Base-by-base conservation (phyloP, 495 filamentous ascomycete species). In the Podospora fimiseda region DNA sequence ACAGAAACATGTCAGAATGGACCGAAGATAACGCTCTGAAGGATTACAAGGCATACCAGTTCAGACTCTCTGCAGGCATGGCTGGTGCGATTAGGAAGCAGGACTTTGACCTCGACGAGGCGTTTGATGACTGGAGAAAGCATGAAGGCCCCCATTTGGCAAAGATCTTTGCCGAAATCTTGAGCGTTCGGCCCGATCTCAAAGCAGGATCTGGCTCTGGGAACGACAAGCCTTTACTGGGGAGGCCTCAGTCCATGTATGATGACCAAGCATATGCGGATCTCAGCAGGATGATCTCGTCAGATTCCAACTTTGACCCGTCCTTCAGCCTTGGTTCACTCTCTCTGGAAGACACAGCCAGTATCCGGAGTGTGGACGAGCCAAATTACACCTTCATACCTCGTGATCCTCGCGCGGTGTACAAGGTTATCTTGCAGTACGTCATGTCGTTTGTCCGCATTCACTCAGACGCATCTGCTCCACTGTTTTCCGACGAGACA, bases 11-110 rank as follows among this genome's bases (percentile, higher is more conserved):
- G 59, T 70, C 80, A 4, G 62, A 74, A 0, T 99, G 94, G 94
- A 96, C 89, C 3, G 92, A 94, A 61, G 86, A 89, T 64, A 87
- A 90, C 24, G 91, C 91, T 7, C 70, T 99, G 47, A 83, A 85
- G 53, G 94, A 99, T 66, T 76, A 95, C 57, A 99, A 97, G 66
- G 74, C 85, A 18, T 99, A 97, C 63, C 93, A 94, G 65, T 83
- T 87, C 60, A 84, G 90, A 56, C 74, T 99, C 23, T 90, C 84
- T 60, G 68, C 74, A 3, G 84, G 92, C 59, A 88, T 87, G 54
- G 80, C 78, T 38, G 86, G 85, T 56, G 90, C 90, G 0, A 65
- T 97, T 44, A 79, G 83, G 45, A 83, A 79, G 58, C 84, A 89
- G 43, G 92, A 97, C 63, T 99, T 99, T 65, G 88, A 96, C 51